Percentiles rank a stretch among this genome's conserved stretches.
phyloP scores from a whole-genome alignment of 1,284 basidiomycete species.

The Paramarasmius palmivorus region DNA sequence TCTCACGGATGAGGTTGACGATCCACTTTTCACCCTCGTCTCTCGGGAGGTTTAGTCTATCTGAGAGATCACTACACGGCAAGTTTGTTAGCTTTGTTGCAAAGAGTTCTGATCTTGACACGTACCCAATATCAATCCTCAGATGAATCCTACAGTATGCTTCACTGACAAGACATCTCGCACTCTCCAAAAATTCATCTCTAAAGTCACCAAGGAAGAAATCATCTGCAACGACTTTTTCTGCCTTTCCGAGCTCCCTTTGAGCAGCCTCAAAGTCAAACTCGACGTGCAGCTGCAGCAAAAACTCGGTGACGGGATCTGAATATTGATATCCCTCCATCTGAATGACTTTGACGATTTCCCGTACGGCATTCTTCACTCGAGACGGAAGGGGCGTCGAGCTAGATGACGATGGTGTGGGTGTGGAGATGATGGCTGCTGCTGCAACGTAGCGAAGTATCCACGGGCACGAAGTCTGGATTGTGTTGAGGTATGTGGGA shows the following conservation, averaged over 20 bases:
- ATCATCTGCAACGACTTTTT: slow-evolving; percentile 85
- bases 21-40: slow-evolving; percentile 99
- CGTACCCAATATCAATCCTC: slow-evolving; percentile 90
- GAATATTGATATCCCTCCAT: slow-evolving; percentile 94
- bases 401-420: slow-evolving; percentile 38
- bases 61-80: slow-evolving; percentile 77
- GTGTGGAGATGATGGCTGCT: slow-evolving; percentile 85
- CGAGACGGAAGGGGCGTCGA: slow-evolving; percentile 55
- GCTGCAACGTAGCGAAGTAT: slow-evolving; percentile 93
- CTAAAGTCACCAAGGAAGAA: slow-evolving; percentile 93
- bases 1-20: slow-evolving; percentile 96
- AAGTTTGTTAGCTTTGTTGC: slow-evolving; percentile 2
- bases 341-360: slow-evolving; percentile 89
- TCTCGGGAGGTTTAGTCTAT: slow-evolving; percentile 86
- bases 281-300: slow-evolving; percentile 91
- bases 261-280: slow-evolving; percentile 89
- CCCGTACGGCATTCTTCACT: slow-evolving; percentile 82
- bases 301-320: slow-evolving; percentile 92
- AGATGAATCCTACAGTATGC: slow-evolving; percentile 98
- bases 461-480: slow-evolving; percentile 96
- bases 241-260: slow-evolving; percentile 66
- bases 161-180: slow-evolving; percentile 93
- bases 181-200: slow-evolving; percentile 95
- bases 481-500: slow-evolving; percentile 96
- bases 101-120: slow-evolving; percentile 17